These are phyloP conservation scores for Chenopodium suecicum DNA, from an alignment of 148 eudicot genomes.

Conservation along the genomic window DNA sequence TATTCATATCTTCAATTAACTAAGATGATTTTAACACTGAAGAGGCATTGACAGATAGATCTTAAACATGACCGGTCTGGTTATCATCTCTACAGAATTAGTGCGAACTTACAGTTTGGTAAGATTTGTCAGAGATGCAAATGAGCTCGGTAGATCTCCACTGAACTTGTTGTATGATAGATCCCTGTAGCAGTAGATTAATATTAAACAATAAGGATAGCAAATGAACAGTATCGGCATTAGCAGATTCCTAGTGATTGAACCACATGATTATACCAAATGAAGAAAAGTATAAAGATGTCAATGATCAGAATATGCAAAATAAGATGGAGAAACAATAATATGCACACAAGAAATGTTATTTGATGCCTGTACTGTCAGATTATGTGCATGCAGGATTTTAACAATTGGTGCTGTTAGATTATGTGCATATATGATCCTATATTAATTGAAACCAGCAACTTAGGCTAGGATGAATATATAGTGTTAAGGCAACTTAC, in stretches of 20 bases:
- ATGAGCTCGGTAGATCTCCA: constrained; percentile 87
- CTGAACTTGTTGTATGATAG: constrained; percentile 72
- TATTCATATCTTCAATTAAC: neutral
- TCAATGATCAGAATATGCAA: neutral
- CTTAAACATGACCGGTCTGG: neutral
- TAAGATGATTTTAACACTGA: neutral
- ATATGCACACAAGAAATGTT: neutral
- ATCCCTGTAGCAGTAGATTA: constrained; percentile 57
- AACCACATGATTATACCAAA: neutral
- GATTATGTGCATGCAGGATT: neutral
- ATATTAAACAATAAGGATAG: neutral
- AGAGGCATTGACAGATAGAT: neutral
- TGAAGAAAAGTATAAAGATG: neutral
- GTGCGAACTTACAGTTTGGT: constrained; percentile 57
- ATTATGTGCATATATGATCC: neutral
- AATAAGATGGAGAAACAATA: neutral
- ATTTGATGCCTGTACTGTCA: neutral
- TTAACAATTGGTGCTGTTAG: neutral
- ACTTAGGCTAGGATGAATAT: neutral
- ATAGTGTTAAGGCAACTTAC: constrained; percentile 39
- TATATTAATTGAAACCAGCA: neutral
- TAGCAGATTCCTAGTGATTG: neutral
- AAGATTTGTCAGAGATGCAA: constrained; percentile 60
- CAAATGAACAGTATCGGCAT: neutral
- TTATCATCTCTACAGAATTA: neutral